Base-by-base conservation (phyloP, 441 rosid genomes). In the Gossypium schwendimanii region DNA sequence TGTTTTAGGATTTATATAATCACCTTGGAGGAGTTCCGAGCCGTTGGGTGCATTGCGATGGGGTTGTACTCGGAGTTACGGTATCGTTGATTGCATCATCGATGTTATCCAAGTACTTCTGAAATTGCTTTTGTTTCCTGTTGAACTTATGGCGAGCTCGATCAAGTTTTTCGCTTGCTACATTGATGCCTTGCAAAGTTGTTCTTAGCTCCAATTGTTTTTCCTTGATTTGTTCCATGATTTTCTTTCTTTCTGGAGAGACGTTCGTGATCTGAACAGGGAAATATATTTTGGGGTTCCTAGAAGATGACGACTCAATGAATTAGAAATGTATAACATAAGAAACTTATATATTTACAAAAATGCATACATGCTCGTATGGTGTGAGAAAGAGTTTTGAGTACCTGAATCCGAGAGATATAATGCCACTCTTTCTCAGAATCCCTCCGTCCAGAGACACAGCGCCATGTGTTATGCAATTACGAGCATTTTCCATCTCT, bases 381-480 rank as follows among this genome's bases (percentile, higher is more conserved):
- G 33, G 33, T 28, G 2, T 20, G 21, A 33, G 4, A 8, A 9
- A 54, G 64, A 3, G 57, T 11, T 44, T 28, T 12, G 11, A 76
- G 20, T 81, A 91, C 94, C 89, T 69, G 49, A 26, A 54, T 9
- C 89, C 87, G 24, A 82, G 83, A 57, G 81, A 81, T 18, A 84
- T 58, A 5, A 82, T 50, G 20, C 88, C 86, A 2, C 82, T 80
- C 71, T 72, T 85, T 75, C 80, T 84, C 17, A 73, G 45, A 11
- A 87, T 87, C 54, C 89, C 87, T 0, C 95, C 97, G 60, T 91
- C 95, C 60, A 89, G 72, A 18, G 95, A 89, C 8, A 89, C 81
- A 44, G 87, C 85, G 26, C 86, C 79, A 14, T 84, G 79, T 7
- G 23, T 70, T 12, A 86, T 79, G 73, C 61, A 77, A 26, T 74